Conservation (phyloP, 73 alveolate genomes). For the Paraurostyla sp. region DNA sequence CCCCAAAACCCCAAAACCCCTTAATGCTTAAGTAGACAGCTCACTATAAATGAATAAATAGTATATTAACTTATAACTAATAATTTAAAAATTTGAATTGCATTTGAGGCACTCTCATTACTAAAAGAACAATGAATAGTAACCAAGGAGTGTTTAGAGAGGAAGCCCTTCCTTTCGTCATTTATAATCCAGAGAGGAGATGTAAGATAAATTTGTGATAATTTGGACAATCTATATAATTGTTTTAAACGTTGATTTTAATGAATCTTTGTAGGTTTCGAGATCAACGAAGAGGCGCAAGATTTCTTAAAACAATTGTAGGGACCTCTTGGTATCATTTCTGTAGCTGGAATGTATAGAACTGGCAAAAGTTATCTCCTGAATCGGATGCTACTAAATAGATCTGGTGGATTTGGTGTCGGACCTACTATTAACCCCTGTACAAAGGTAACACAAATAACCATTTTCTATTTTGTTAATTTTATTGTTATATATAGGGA, state of each 20-base stretch:
- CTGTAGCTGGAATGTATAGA: constrained; percentile 96
- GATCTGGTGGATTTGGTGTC: constrained; percentile 82
- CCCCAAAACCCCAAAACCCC: too few relatives aligned
- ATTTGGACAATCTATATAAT: neutral
- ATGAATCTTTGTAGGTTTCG: constrained; percentile 45
- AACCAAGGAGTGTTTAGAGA: constrained; percentile 34
- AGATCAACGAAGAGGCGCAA: constrained; percentile 85
- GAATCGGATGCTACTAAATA: constrained; percentile 91
- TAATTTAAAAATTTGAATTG: too few relatives aligned
- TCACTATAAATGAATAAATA: too few relatives aligned
- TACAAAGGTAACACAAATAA: constrained; percentile 82
- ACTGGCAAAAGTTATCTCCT: constrained; percentile 97
- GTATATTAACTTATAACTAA: too few relatives aligned
- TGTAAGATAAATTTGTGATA: constrained; percentile 5
- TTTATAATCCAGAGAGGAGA: constrained; percentile 22
- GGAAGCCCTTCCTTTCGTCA: constrained; percentile 62
- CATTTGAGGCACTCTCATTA: too few relatives aligned
- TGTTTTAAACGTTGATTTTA: neutral
- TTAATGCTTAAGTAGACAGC: too few relatives aligned
- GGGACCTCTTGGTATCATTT: constrained; percentile 91
- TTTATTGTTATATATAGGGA: constrained; percentile 67
- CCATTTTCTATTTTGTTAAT: neutral
- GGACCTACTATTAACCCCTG: constrained; percentile 88
- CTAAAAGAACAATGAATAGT: constrained; percentile 23
- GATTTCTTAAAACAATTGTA: constrained; percentile 82